Base-by-base conservation (phyloP, 805 yeast species). In the Maudiozyma bulderi region DNA sequence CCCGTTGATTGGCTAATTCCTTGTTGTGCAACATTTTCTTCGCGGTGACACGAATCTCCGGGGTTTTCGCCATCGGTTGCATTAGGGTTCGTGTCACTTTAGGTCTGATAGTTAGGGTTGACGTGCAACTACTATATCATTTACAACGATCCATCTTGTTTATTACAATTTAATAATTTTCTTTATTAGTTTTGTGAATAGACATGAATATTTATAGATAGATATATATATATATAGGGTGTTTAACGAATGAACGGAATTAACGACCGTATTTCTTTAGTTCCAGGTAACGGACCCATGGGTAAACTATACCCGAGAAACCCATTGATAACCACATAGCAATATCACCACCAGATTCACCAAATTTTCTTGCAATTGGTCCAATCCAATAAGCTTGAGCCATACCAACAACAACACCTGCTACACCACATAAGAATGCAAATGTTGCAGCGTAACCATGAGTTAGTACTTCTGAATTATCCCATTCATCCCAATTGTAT, bases 351-450 rank as follows among this genome's bases (percentile, higher is more conserved):
- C 86, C 89, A 52, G 65, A 64, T 6, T 73, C 80, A 20, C 95
- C 95, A 13, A 84, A 69, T 5, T 70, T 57, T 31, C 64, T 65
- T 10, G 95, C 95, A 9, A 87, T 56, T 0, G 87, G 87, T 0
- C 95, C 96, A 6, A 76, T 71, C 74, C 84, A 88, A 66, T 88
- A 88, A 6, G 81, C 84, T 64, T 88, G 96, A 29, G 85, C 75
- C 96, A 88, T 88, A 6, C 95, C 95, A 20, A 87, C 68, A 2
- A 84, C 87, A 0, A 87, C 95, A 44, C 95, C 95, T 0, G 78
- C 84, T 14, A 82, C 82, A 43, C 95, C 96, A 47, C 75, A 67
- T 3, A 77, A 56, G 56, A 86, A 86, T 1, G 89, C 75, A 15
- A 73, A 56, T 3, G 82, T 66, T 0, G 95, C 84, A 1, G 95